Conservation (phyloP, 129 eudicot species). For the Centaurea solstitialis region DNA sequence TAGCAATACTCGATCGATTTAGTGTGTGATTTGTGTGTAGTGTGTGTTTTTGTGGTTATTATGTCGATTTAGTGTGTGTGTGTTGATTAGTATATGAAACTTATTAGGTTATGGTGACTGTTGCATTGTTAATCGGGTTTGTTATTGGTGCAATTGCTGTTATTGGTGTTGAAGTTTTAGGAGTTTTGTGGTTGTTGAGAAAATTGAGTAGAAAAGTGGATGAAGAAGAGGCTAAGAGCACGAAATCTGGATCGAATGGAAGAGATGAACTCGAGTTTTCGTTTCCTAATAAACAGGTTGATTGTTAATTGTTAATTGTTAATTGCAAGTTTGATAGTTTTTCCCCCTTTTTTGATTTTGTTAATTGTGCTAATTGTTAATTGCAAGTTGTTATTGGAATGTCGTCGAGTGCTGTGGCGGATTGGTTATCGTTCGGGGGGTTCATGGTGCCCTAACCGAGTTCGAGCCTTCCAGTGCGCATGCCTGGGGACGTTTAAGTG, state of each 20-base stretch:
- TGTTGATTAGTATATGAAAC: background rate
- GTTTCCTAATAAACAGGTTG: slow-evolving; percentile 56
- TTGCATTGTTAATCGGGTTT: slow-evolving; percentile 49
- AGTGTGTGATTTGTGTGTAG: slow-evolving; percentile 14
- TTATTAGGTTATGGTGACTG: slow-evolving; percentile 35
- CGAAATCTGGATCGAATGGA: background rate
- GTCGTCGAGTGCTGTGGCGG: too few relatives aligned
- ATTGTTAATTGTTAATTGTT: background rate
- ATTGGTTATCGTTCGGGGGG: too few relatives aligned
- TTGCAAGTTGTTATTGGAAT: background rate
- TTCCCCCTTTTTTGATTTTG: background rate
- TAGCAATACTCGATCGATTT: slow-evolving; percentile 1
- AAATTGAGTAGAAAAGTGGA: slow-evolving; percentile 38
- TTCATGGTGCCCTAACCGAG: too few relatives aligned
- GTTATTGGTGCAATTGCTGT: slow-evolving; percentile 59
- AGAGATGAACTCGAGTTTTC: slow-evolving; percentile 34
- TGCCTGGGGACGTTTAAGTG: too few relatives aligned
- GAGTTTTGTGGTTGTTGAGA: slow-evolving; percentile 37
- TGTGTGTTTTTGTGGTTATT: slow-evolving; percentile 4
- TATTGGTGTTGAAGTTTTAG: slow-evolving; percentile 51
- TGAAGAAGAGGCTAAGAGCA: slow-evolving; percentile 29
- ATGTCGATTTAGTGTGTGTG: background rate
- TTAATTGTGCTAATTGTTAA: background rate
- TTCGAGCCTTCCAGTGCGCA: too few relatives aligned
- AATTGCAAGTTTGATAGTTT: background rate